Conservation (phyloP, 2,329 filamentous ascomycete species). For the Calonectria montana region DNA sequence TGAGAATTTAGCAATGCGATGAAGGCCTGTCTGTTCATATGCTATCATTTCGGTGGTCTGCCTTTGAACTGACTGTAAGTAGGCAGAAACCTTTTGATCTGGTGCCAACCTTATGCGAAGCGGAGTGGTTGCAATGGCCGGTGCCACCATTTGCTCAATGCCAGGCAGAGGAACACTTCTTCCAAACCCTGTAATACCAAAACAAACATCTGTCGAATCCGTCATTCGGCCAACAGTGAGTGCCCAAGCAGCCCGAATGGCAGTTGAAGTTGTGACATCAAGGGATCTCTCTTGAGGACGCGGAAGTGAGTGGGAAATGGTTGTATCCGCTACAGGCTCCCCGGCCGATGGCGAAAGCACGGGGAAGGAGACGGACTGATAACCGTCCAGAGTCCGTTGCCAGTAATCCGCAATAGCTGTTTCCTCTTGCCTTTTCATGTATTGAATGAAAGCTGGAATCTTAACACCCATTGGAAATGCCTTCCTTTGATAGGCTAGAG, state of each 20-base stretch:
- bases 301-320: neutral
- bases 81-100: conserved; percentile 46
- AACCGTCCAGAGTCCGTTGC: neutral
- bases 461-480: neutral
- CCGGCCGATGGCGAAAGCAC: neutral
- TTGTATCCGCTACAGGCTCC: neutral
- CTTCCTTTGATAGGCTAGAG: conserved; percentile 12
- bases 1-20: conserved; percentile 8
- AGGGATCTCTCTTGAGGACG: neutral
- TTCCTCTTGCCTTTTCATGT: neutral
- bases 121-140: conserved; percentile 24
- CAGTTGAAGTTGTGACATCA: conserved; percentile 15
- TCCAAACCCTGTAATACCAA: conserved; percentile 38
- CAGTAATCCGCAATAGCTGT: neutral
- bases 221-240: conserved; percentile 32
- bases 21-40: conserved; percentile 25
- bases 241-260: conserved; percentile 45
- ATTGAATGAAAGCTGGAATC: conserved; percentile 13
- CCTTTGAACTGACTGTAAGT: conserved; percentile 48
- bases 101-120: conserved; percentile 41
- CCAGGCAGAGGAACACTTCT: conserved; percentile 35
- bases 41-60: conserved; percentile 24
- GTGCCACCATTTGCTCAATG: conserved; percentile 36
- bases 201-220: conserved; percentile 33
- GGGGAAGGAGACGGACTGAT: conserved; percentile 12